Conservation (phyloP, 208 protist genomes). For the Acanthamoeba lenticulata region DNA sequence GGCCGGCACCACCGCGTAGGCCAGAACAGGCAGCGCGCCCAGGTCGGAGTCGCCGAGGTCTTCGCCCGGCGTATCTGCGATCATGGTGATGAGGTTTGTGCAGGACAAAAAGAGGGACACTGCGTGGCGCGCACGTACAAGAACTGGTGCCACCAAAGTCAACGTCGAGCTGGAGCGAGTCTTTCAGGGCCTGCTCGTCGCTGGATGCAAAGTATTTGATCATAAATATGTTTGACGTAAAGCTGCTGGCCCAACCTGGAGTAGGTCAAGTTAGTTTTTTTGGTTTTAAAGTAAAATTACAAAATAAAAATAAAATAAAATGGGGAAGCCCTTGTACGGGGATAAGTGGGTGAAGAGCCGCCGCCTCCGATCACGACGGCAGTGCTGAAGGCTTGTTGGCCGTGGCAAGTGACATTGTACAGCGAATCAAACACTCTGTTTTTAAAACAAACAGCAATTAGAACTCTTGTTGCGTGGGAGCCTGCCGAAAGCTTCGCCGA, state of each 20-base stretch:
- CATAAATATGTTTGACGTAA: neutral
- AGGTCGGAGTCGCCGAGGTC: neutral
- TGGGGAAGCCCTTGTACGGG: too few relatives aligned
- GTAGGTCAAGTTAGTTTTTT: too few relatives aligned
- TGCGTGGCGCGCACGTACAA: neutral
- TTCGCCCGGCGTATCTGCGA: neutral
- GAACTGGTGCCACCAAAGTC: neutral
- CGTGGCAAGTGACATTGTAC: conserved; percentile 9
- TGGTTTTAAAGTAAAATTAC: too few relatives aligned
- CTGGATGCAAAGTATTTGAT: conserved; percentile 1
- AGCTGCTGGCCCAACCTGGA: neutral
- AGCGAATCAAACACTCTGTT: conserved; percentile 28
- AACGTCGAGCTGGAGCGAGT: neutral
- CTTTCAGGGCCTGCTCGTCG: neutral
- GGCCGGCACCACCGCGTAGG: neutral
- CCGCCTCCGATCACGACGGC: conserved; percentile 13
- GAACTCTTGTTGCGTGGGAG: too few relatives aligned
- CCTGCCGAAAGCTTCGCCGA: too few relatives aligned
- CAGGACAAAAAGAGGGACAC: neutral
- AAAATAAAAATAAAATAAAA: too few relatives aligned
- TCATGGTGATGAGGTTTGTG: too few relatives aligned
- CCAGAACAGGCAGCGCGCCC: neutral
- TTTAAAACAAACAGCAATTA: neutral
- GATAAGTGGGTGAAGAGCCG: neutral
- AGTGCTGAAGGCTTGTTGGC: neutral